Percentiles rank a stretch among this genome's conserved stretches.
Evolutionary conservation across 345 rosid genomes (phyloP).

Genomic region (Cochlearia excelsa): DNA sequence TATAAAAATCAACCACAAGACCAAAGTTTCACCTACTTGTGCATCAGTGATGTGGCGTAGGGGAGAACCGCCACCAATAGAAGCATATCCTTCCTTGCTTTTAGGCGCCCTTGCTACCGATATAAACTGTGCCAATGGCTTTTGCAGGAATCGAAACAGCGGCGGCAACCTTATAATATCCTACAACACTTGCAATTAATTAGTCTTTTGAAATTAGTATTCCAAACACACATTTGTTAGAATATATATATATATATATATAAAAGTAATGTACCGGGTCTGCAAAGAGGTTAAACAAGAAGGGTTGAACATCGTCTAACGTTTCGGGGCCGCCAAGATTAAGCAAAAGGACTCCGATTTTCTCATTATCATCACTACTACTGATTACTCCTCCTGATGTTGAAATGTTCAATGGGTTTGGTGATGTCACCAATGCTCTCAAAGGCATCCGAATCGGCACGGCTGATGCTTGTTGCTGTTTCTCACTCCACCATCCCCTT

Average conservation of each 20-base stretch:
- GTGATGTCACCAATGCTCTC: slow-evolving; percentile 61
- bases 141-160: slow-evolving; percentile 83
- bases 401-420: slow-evolving; percentile 38
- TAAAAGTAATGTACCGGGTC: slow-evolving; percentile 60
- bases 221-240: background rate
- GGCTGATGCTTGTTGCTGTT: slow-evolving; percentile 22
- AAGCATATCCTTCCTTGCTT: slow-evolving; percentile 98
- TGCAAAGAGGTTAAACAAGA: slow-evolving; percentile 95
- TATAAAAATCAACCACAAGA: no score
- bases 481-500: slow-evolving; percentile 38
- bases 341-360: slow-evolving; percentile 76
- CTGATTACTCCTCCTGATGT: slow-evolving; percentile 40
- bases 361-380: slow-evolving; percentile 39
- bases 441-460: slow-evolving; percentile 28
- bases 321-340: slow-evolving; percentile 99
- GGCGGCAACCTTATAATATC: slow-evolving; percentile 91
- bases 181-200: slow-evolving; percentile 34
- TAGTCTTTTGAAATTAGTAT: background rate
- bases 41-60: slow-evolving; percentile 88
- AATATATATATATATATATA: background rate
- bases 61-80: slow-evolving; percentile 98
- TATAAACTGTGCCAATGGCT: slow-evolving; percentile 92
- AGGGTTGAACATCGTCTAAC: slow-evolving; percentile 95
- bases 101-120: slow-evolving; percentile 89
- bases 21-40: slow-evolving; percentile 43